Evolutionary conservation across 495 filamentous ascomycete species (phyloP).

Genomic region (Penicillium samsonianum): DNA sequence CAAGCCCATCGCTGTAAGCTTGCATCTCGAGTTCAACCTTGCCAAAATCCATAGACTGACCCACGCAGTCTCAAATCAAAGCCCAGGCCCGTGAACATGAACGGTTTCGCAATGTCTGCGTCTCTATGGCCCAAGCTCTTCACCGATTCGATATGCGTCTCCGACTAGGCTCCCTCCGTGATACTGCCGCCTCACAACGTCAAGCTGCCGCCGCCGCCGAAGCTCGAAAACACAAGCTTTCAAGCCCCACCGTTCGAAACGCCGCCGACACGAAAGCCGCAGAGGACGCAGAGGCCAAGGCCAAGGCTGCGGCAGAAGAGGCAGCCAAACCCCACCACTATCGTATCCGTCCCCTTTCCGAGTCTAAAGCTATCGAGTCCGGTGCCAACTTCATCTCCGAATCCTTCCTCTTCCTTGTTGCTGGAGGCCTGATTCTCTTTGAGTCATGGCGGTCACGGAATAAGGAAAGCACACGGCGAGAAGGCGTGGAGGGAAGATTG

Average conservation of each 20-base stretch:
- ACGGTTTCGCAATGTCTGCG: conserved; percentile 73
- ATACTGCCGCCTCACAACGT: conserved; percentile 62
- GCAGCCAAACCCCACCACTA: conserved; percentile 48
- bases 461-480: conserved; percentile 75
- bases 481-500: conserved; percentile 71
- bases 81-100: conserved; percentile 93
- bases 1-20: conserved; percentile 69
- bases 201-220: conserved; percentile 52
- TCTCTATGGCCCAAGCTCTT: conserved; percentile 78
- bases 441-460: conserved; percentile 73
- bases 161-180: conserved; percentile 79
- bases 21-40: conserved; percentile 20
- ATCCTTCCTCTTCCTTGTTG: conserved; percentile 82
- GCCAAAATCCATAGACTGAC: conserved; percentile 49
- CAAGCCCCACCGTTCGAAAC: conserved; percentile 77
- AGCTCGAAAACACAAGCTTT: conserved; percentile 60
- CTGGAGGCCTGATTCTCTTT: conserved; percentile 73
- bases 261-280: conserved; percentile 69
- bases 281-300: conserved; percentile 51
- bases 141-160: conserved; percentile 95
- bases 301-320: conserved; percentile 52
- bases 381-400: conserved; percentile 96
- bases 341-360: conserved; percentile 75
- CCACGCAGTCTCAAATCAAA: conserved; percentile 83
- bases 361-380: conserved; percentile 91